phyloP scores from a whole-genome alignment of 345 rosid species.

The Moricandia moricandioides region DNA sequence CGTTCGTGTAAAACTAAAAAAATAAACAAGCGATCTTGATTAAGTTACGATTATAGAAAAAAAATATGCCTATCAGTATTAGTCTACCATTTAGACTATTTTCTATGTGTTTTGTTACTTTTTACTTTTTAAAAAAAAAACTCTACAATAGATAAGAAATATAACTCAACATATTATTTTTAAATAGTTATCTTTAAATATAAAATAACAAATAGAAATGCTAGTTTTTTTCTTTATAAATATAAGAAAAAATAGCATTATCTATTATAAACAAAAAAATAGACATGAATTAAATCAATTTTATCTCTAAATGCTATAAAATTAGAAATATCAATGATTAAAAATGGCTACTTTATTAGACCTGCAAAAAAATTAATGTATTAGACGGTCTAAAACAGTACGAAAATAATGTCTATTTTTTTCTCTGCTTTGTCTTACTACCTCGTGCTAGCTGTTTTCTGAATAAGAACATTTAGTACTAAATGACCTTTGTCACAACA shows the following conservation, averaged over 20 bases:
- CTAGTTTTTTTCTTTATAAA: no score
- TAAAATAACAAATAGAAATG: no score
- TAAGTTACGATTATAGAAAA: background rate
- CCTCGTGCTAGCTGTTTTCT: constrained; percentile 14
- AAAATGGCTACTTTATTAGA: background rate
- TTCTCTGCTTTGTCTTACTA: background rate
- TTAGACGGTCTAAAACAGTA: background rate
- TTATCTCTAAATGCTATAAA: no score
- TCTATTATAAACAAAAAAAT: no score
- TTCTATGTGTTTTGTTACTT: no score
- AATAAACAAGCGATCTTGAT: background rate
- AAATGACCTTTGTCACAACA: constrained; percentile 19
- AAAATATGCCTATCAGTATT: no score
- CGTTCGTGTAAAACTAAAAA: background rate
- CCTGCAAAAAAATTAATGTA: background rate
- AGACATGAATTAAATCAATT: no score
- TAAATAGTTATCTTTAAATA: no score
- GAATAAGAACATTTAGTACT: constrained; percentile 8
- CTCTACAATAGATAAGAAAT: no score
- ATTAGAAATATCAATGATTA: background rate
- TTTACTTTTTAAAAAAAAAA: no score
- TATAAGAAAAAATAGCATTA: no score
- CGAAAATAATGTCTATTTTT: background rate
- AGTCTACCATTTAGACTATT: background rate
- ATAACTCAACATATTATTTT: no score